Percentiles rank a stretch among this genome's conserved stretches.
Conservation (phyloP, 2,329 filamentous ascomycete genomes). For the Fusarium agapanthi region DNA sequence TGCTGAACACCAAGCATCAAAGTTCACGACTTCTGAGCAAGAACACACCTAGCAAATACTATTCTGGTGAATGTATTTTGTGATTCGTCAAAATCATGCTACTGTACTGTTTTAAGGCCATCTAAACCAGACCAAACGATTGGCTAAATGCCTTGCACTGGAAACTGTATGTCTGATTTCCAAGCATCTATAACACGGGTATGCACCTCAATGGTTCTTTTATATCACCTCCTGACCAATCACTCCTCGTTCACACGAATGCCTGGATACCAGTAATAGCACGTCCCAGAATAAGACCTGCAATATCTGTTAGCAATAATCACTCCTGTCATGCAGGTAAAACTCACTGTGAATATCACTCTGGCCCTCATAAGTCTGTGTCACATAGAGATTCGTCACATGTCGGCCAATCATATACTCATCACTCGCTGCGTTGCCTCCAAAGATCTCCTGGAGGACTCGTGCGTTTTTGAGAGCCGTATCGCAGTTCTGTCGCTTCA, state of each 20-base stretch:
- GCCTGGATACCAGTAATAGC: conserved; percentile 81
- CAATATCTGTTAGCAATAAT: conserved; percentile 35
- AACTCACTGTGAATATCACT: conserved; percentile 94
- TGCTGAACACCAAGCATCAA: not conserved
- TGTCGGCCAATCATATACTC: conserved; percentile 96
- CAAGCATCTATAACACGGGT: conserved; percentile 27
- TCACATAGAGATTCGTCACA: conserved; percentile 95
- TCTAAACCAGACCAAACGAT: not conserved
- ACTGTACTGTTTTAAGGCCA: not conserved
- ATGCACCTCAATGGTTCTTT: conserved; percentile 12
- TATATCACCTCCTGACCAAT: conserved; percentile 23
- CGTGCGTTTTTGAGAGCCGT: conserved; percentile 82
- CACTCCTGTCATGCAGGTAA: not conserved
- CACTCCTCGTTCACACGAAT: conserved; percentile 64
- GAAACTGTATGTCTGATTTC: conserved; percentile 20
- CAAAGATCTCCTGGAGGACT: conserved; percentile 91
- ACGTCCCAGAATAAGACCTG: conserved; percentile 73
- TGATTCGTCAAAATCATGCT: not conserved
- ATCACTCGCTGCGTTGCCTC: conserved; percentile 97
- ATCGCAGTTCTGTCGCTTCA: conserved; percentile 98
- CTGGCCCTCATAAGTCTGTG: conserved; percentile 97
- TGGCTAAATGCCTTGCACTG: not conserved
- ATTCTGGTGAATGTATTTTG: not conserved
- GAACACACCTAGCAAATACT: not conserved
- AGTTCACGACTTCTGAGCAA: not conserved